phyloP scores from a whole-genome alignment of 2,329 filamentous ascomycete species.

The Talaromyces sp. region DNA sequence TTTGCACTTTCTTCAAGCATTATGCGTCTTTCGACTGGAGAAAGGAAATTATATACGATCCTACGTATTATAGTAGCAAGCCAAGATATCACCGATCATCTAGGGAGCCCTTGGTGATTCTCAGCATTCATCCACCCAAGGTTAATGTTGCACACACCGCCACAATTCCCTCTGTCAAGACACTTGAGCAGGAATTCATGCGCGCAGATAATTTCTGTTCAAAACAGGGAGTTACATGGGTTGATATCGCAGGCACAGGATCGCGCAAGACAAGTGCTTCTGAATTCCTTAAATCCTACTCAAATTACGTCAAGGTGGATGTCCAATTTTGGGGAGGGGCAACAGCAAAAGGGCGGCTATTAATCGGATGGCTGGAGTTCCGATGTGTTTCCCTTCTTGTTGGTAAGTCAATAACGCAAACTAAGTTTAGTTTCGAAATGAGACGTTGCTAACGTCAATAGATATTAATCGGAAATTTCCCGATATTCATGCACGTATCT shows the following conservation, averaged over 20 bases:
- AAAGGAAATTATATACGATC: constrained; percentile 51
- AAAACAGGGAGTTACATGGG: constrained; percentile 37
- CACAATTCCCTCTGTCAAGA: constrained; percentile 48
- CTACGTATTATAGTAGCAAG: constrained; percentile 42
- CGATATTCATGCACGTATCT: constrained; percentile 51
- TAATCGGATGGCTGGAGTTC: constrained; percentile 61
- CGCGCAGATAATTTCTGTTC: constrained; percentile 41
- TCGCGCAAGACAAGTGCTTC: constrained; percentile 3
- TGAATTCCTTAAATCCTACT: constrained; percentile 49
- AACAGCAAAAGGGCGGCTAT: constrained; percentile 46
- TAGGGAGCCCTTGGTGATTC: constrained; percentile 57
- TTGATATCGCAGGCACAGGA: constrained; percentile 30
- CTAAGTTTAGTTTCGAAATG: constrained; percentile 4
- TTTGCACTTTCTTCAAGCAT: constrained; percentile 57
- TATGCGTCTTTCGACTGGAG: constrained; percentile 59
- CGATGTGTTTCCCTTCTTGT: constrained; percentile 53
- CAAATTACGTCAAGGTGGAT: constrained; percentile 55
- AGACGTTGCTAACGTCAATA: constrained; percentile 25
- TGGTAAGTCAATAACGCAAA: constrained; percentile 37
- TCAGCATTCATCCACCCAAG: constrained; percentile 57
- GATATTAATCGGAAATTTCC: constrained; percentile 50
- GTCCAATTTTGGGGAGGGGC: constrained; percentile 61
- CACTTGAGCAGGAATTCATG: constrained; percentile 48
- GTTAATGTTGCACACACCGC: constrained; percentile 55
- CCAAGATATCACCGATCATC: constrained; percentile 48